Percentiles rank a stretch among this genome's conserved stretches.
Evolutionary conservation across 2,329 filamentous ascomycete genomes (phyloP).

Genomic region (Cryphonectria radicalis): DNA sequence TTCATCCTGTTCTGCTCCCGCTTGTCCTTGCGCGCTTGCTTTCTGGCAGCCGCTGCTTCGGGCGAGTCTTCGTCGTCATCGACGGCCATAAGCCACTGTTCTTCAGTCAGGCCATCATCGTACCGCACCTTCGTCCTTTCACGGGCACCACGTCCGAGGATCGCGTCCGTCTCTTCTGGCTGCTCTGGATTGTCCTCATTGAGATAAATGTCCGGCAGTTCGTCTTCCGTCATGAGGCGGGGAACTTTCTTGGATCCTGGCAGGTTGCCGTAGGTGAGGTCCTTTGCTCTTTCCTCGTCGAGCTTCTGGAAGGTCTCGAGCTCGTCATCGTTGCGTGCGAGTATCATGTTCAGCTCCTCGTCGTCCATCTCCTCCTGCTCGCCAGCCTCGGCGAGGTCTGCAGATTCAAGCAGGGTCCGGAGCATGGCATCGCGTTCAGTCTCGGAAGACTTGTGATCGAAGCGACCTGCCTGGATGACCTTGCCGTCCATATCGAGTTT

Average conservation of each 20-base stretch:
- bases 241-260: constrained; percentile 67
- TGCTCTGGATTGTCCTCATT: constrained; percentile 84
- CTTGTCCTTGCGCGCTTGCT: constrained; percentile 82
- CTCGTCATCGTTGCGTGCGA: constrained; percentile 86
- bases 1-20: constrained; percentile 77
- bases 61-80: constrained; percentile 95
- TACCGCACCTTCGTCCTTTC: constrained; percentile 95
- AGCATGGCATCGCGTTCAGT: constrained; percentile 98
- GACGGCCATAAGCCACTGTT: constrained; percentile 98
- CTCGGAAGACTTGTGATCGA: constrained; percentile 99
- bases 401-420: constrained; percentile 86
- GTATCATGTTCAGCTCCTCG: constrained; percentile 92
- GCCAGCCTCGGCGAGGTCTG: constrained; percentile 67
- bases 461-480: constrained; percentile 98
- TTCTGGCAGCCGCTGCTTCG: constrained; percentile 89
- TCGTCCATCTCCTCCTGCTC: constrained; percentile 99
- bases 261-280: constrained; percentile 71
- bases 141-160: constrained; percentile 85
- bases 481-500: constrained; percentile 99
- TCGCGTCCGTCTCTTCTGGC: constrained; percentile 71
- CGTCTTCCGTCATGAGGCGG: constrained; percentile 83
- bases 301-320: constrained; percentile 78
- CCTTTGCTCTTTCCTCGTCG: constrained; percentile 72
- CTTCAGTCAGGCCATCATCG: constrained; percentile 95
- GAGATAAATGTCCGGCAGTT: constrained; percentile 93